Conservation (phyloP, 768 basidiomycete species). For the Boletus rubescentipes region DNA sequence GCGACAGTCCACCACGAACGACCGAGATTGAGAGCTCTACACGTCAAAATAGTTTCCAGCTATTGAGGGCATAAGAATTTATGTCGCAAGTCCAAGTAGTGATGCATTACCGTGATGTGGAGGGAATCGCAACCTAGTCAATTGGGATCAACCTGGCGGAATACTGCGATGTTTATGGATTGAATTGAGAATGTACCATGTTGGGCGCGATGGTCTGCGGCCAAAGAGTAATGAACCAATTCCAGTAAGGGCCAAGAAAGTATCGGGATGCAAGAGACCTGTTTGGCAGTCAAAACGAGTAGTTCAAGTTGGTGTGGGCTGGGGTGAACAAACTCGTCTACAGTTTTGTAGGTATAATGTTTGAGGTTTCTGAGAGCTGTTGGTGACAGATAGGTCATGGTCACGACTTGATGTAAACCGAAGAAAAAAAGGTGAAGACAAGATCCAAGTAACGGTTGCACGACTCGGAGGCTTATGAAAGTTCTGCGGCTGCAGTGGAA, state of each 20-base stretch:
- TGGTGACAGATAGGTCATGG: conserved; percentile 66
- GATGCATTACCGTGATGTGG: conserved; percentile 76
- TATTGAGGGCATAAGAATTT: conserved; percentile 30
- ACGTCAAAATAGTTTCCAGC: conserved; percentile 84
- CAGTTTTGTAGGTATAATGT: conserved; percentile 76
- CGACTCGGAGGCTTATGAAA: too few relatives aligned
- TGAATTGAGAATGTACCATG: conserved; percentile 51
- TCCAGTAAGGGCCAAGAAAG: conserved; percentile 86
- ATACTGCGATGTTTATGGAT: not conserved
- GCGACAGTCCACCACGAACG: conserved; percentile 97
- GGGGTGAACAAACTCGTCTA: conserved; percentile 64
- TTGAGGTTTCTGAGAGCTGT: conserved; percentile 69
- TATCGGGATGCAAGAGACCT: conserved; percentile 78
- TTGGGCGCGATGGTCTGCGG: conserved; percentile 86
- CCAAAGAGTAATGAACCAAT: conserved; percentile 87
- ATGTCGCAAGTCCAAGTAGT: not conserved
- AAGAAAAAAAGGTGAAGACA: too few relatives aligned
- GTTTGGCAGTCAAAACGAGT: conserved; percentile 6
- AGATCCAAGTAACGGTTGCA: too few relatives aligned
- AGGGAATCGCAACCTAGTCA: conserved; percentile 81
- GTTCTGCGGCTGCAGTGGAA: too few relatives aligned
- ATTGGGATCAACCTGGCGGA: not conserved
- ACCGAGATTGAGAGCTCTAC: conserved; percentile 58
- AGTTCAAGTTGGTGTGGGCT: not conserved
- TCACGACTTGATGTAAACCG: too few relatives aligned